Evolutionary conservation across 2,329 filamentous ascomycete genomes (phyloP), one percentile per base, ranked within the genome.

Genomic region (Akanthomyces lecanii): DNA sequence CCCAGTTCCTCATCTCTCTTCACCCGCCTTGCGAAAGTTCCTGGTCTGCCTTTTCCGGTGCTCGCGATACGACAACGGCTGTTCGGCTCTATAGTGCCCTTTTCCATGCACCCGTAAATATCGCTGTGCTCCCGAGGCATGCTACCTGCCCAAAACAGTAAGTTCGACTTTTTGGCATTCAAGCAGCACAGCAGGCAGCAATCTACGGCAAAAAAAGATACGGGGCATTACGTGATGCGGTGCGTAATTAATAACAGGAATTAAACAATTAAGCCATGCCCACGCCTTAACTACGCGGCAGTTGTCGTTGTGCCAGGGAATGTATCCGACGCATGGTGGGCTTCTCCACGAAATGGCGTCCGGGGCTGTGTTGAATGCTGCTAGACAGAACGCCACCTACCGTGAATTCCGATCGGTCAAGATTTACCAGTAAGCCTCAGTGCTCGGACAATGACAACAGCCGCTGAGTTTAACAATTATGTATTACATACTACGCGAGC

Each of bases 141-240:
- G 50, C 42, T 62, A 62, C 60, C 60, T 62, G 60, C 51, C 60
- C 42, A 33, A 62, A 50, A 16, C 16, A 62, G 60, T 56, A 62
- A 62, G 51, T 55, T 50, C n/a, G 4, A 14, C 14, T n/a, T 38
- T 5, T 42, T 18, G 25, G 5, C 16, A 36, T 7, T 30, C 44
- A 28, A 54, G 16, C 11, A 11, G 11, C 7, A 11, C 14, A 5
- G 23, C n/a, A 25, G 14, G 40, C 51, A 30, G 57, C 21, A 51
- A 50, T 59, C 54, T 47, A 16, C 12, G 11, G 11, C 12, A 28
- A 33, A 42, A 28, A 40, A 1, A 40, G 21, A 48, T 4, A 55
- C 10, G 38, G 33, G n/a, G 28, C 30, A 55, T 61, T 54, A 47
- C 59, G 33, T 55, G 57, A 52, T 14, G 16, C 21, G 51, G 40